A percentile compares a stretch with the other conserved stretches of the same genome.
Evolutionary conservation across 345 rosid species (phyloP).

Genomic region (Rhodomyrtus tomentosa): DNA sequence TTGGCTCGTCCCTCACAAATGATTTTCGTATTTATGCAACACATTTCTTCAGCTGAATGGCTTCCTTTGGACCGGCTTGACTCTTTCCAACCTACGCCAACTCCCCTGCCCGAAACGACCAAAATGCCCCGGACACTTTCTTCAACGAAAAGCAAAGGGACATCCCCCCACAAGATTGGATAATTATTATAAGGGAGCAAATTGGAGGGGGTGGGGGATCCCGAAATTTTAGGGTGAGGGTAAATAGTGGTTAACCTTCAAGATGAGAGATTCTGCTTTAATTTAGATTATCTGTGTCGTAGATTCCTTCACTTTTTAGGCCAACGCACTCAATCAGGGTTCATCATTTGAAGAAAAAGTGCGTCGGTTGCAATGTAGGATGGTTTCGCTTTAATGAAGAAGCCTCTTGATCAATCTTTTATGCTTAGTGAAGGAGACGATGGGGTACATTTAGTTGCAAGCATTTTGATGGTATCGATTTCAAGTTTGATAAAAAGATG

Average conservation of each 20-base stretch:
- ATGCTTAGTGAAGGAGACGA: background rate
- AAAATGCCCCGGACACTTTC: background rate
- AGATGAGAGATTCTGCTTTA: slow-evolving; percentile 8
- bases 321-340: background rate
- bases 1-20: background rate
- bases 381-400: background rate
- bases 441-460: background rate
- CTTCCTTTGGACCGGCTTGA: background rate
- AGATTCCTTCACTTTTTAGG: slow-evolving; percentile 3
- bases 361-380: background rate
- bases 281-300: background rate
- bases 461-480: background rate
- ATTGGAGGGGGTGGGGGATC: slow-evolving; percentile 5
- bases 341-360: background rate
- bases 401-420: background rate
- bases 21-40: background rate
- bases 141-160: slow-evolving; percentile 5
- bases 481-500: background rate
- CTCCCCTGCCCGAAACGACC: background rate
- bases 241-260: background rate
- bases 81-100: slow-evolving; percentile 1
- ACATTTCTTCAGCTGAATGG: background rate
- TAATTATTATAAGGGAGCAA: slow-evolving; percentile 2
- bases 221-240: slow-evolving; percentile 15
- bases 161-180: background rate